Base-by-base conservation (phyloP, 208 protist species). In the Leishmania aethiopica region DNA sequence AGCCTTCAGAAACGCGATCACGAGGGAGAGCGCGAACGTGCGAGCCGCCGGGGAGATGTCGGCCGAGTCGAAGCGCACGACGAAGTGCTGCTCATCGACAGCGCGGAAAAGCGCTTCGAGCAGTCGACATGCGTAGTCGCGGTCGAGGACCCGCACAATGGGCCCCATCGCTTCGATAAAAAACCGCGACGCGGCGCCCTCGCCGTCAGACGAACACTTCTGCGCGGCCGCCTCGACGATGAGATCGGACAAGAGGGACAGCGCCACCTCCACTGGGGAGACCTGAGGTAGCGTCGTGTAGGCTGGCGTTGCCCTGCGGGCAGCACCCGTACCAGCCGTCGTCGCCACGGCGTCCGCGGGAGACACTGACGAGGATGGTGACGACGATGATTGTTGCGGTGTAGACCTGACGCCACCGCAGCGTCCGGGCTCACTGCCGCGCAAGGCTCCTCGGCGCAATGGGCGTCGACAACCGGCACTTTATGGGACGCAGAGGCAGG, bases 1-100 rank as follows among this genome's bases (percentile, higher is more conserved):
- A 70, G 88, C 89, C 82, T 96, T 96, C 66, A 95, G 72, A 80
- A 95, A 95, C 57, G 88, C 89, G 57, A 95, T 88, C 60, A 95
- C 86, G 8, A 96, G 59, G 51, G 53, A 28, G 28, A 84, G 78
- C 19, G 80, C 74, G 25, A 88, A 72, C 17, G 32, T 25, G 32
- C 72, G 70, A 11, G 81, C 76, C 5, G 60, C 74, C 22, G 83
- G 72, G 7, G 82, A 77, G 7, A 82, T 67, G 60, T 87, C 78
- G 37, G 53, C 60, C 19, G 78, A 80, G 71, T 84, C 80, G 28
- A 90, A 87, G 64, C 86, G 85, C 11, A 85, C 79, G 17, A 83
- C 75, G 78, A 92, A 87, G 81, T 94, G 93, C 72, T 93, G 88
- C 67, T 93, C 89, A 80, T 96, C 93, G 15, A 96, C 79, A 51